Conservation (phyloP, 805 yeast genomes). For the Jamesozyma jinghongensis region DNA sequence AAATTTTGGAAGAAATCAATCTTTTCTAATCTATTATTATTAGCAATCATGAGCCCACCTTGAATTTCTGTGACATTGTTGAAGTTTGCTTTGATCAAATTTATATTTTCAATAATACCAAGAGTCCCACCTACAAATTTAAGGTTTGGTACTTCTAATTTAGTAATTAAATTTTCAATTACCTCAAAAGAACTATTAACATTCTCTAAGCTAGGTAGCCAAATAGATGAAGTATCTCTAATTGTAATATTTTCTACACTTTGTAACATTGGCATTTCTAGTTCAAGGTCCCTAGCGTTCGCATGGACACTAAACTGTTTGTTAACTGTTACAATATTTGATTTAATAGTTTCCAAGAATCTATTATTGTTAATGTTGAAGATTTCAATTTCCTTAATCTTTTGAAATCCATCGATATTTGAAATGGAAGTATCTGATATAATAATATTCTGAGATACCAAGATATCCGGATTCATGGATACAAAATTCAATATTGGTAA, state of each 20-base stretch:
- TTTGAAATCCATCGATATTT: conserved; percentile 52
- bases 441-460: conserved; percentile 42
- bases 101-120: conserved; percentile 49
- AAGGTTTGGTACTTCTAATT: conserved; percentile 48
- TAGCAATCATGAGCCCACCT: conserved; percentile 67
- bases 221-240: conserved; percentile 46
- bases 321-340: conserved; percentile 44
- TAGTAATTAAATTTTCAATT: conserved; percentile 48
- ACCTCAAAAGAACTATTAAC: conserved; percentile 55
- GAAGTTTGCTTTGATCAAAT: conserved; percentile 42
- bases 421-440: conserved; percentile 66
- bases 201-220: conserved; percentile 40
- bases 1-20: conserved; percentile 54
- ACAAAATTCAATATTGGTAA: conserved; percentile 61
- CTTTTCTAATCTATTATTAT: conserved; percentile 44
- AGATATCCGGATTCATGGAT: conserved; percentile 42
- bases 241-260: conserved; percentile 56
- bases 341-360: conserved; percentile 51
- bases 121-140: conserved; percentile 59
- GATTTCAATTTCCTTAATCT: conserved; percentile 41
- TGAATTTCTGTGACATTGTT: conserved; percentile 50
- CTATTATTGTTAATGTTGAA: conserved; percentile 68
- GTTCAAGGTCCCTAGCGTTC: conserved; percentile 48
- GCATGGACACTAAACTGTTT: conserved; percentile 56
- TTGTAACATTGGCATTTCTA: conserved; percentile 44